Conservation (phyloP, 176 grass and related monocot genomes). For the Carex myosuroides region DNA sequence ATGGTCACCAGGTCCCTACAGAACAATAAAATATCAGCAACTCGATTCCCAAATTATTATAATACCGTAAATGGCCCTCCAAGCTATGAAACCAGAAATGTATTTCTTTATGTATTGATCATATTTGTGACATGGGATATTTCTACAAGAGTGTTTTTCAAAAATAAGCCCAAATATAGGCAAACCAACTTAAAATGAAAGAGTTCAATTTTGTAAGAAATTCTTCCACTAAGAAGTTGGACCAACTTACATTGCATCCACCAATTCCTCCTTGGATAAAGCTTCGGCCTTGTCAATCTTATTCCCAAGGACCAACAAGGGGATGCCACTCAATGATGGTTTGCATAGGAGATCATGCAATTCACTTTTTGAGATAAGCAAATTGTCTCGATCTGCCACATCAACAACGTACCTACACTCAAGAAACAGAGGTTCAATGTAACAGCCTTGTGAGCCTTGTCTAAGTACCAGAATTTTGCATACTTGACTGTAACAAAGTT, state of each 20-base stretch:
- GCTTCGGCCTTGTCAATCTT: slow-evolving; percentile 86
- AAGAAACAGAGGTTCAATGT: neutral
- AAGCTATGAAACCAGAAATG: neutral
- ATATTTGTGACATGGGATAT: neutral
- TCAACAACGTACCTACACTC: slow-evolving; percentile 87
- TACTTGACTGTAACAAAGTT: neutral
- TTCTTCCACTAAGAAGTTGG: neutral
- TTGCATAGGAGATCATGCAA: slow-evolving; percentile 94
- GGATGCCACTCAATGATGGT: slow-evolving; percentile 70
- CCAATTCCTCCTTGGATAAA: slow-evolving; percentile 61
- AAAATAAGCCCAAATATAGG: neutral
- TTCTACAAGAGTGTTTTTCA: neutral
- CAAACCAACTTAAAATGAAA: neutral
- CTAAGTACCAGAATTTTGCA: neutral
- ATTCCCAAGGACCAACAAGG: slow-evolving; percentile 84
- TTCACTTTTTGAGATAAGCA: slow-evolving; percentile 80
- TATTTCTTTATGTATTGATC: neutral
- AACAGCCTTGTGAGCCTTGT: neutral
- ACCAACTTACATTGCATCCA: slow-evolving; percentile 62
- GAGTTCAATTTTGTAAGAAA: neutral
- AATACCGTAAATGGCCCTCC: neutral
- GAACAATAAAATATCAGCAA: neutral
- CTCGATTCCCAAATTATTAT: neutral
- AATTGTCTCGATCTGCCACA: slow-evolving; percentile 79
- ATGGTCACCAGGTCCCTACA: slow-evolving; percentile 65